Evolutionary conservation across 2,329 filamentous ascomycete species (phyloP), one percentile per base, ranked within the genome.

Genomic region (Fusarium albosuccineum): DNA sequence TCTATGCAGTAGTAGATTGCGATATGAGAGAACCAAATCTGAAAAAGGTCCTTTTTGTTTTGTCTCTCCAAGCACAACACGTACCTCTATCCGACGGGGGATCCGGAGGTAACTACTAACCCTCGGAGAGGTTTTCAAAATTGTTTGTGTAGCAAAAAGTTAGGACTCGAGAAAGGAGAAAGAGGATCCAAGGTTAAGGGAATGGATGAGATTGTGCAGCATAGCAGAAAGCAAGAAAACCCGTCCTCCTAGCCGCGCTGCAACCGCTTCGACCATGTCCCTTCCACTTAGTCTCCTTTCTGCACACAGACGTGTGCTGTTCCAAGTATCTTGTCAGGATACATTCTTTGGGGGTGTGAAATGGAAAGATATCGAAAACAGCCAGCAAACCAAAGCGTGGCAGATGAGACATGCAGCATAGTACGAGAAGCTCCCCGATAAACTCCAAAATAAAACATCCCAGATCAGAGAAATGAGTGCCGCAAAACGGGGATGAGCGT

Each of bases 211-310:
- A 71, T 73, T 70, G 66, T 70, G 72, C 66, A 74, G 70, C 71
- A 74, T 64, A 71, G 68, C 71, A 73, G 71, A 73, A 73, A 73
- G 69, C 71, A 73, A 69, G 57, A 71, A 64, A 70, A 63, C 70
- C 68, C 62, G 64, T 71, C 66, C 70, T 66, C 66, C 58, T 57
- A 67, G 65, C 66, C 68, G 64, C 62, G 67, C 70, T 73, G 71
- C 70, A 66, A 51, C 67, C 64, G 45, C 60, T 54, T 59, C 66
- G 48, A 67, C 64, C 68, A 69, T 56, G 59, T 56, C 68, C 65
- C 55, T 57, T 60, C 57, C 59, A 57, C 48, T 49, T 42, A 59
- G 51, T 69, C 71, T 69, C 64, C 70, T 54, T 68, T 54, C 66
- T 17, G 51, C 61, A 58, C 60, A 57, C 61, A 29, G 50, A 46